Evolutionary conservation across 106 monocot species (phyloP).

Genomic region (Platanthera zijinensis): DNA sequence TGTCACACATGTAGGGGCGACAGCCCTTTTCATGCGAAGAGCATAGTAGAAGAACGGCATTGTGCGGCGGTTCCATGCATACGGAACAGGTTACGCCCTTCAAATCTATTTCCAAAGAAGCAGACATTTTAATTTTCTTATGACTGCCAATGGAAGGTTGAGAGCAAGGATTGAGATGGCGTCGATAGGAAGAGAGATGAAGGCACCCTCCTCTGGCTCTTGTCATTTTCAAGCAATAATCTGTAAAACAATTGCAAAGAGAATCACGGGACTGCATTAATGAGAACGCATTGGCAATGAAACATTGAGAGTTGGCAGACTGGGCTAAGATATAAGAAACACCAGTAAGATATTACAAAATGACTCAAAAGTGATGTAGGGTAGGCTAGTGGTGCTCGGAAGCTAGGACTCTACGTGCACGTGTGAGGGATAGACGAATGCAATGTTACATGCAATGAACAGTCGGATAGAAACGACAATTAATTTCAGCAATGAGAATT

Average conservation of each 20-base stretch:
- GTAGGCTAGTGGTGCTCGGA: too few relatives aligned
- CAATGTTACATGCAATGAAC: too few relatives aligned
- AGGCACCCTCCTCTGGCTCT: not conserved
- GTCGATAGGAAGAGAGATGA: not conserved
- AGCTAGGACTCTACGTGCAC: too few relatives aligned
- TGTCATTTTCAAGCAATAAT: not conserved
- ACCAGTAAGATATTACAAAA: too few relatives aligned
- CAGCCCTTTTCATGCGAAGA: conserved; percentile 10
- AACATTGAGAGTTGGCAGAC: too few relatives aligned
- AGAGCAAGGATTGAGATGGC: not conserved
- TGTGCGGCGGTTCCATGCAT: conserved; percentile 15
- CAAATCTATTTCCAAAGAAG: not conserved
- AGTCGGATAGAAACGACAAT: too few relatives aligned
- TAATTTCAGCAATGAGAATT: too few relatives aligned
- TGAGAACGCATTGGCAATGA: too few relatives aligned
- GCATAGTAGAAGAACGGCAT: conserved; percentile 11
- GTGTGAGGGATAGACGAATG: too few relatives aligned
- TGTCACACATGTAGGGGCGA: conserved; percentile 13
- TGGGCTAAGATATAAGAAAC: too few relatives aligned
- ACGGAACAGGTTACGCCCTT: conserved; percentile 4
- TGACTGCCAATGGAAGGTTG: not conserved
- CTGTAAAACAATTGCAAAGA: not conserved
- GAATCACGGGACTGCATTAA: not conserved
- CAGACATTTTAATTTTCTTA: not conserved
- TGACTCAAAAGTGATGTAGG: too few relatives aligned